Percentiles rank a stretch among this genome's conserved stretches.
Evolutionary conservation across 768 basidiomycete genomes (phyloP).

Genomic region (Pisolithus tinctorius): DNA sequence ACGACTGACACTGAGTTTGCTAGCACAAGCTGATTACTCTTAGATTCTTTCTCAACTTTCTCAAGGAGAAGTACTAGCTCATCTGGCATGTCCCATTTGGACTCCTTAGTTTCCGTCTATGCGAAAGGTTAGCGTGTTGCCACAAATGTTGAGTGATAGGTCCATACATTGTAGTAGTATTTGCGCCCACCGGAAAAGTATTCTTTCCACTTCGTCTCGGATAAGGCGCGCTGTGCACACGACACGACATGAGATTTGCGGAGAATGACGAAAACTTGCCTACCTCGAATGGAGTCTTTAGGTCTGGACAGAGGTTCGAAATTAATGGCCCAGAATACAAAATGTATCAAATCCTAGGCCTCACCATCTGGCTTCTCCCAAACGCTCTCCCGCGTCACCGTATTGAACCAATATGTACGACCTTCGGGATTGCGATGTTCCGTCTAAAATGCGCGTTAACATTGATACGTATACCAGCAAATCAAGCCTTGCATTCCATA

Average conservation of each 20-base stretch:
- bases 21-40: slow-evolving; percentile 32
- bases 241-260: slow-evolving; percentile 1
- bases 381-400: slow-evolving; percentile 80
- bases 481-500: not conserved
- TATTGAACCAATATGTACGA: slow-evolving; percentile 98
- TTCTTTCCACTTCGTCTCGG: slow-evolving; percentile 91
- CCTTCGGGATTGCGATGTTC: slow-evolving; percentile 94
- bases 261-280: slow-evolving; percentile 10
- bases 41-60: slow-evolving; percentile 74
- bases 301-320: slow-evolving; percentile 40
- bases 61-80: slow-evolving; percentile 82
- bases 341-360: slow-evolving; percentile 12
- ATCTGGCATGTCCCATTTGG: slow-evolving; percentile 97
- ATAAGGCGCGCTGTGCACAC: slow-evolving; percentile 64
- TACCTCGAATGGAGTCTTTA: slow-evolving; percentile 92
- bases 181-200: slow-evolving; percentile 90
- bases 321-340: not conserved
- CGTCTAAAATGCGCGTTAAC: slow-evolving; percentile 43
- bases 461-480: not conserved
- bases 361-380: slow-evolving; percentile 97
- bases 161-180: slow-evolving; percentile 79
- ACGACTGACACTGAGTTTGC: slow-evolving; percentile 20
- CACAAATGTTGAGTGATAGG: not conserved
- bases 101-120: slow-evolving; percentile 83
- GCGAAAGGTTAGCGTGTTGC: slow-evolving; percentile 4